Percentiles rank a stretch among this genome's conserved stretches.
Conservation (phyloP, 2,329 filamentous ascomycete species). For the Sarocladiaceae sp. region DNA sequence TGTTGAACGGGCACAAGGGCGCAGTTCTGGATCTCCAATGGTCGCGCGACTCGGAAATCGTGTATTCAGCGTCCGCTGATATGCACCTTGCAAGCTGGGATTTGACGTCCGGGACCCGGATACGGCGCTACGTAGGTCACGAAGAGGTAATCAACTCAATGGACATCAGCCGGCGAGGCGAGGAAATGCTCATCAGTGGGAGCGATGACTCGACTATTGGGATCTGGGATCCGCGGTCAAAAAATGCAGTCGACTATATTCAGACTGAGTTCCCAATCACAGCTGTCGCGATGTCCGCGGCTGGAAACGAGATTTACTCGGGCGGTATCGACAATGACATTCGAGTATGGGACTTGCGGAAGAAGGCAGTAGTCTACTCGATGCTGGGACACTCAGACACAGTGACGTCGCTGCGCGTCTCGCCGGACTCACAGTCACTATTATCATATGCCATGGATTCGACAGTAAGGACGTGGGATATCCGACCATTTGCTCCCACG, state of each 20-base stretch:
- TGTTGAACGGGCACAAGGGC: slow-evolving; percentile 83
- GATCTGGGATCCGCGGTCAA: slow-evolving; percentile 92
- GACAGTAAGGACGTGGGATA: slow-evolving; percentile 92
- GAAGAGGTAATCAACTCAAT: slow-evolving; percentile 94
- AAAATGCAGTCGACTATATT: slow-evolving; percentile 82
- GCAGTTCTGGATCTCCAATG: slow-evolving; percentile 91
- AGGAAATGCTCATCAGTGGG: slow-evolving; percentile 84
- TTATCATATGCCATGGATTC: slow-evolving; percentile 93
- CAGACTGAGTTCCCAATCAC: slow-evolving; percentile 91
- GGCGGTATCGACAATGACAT: slow-evolving; percentile 97
- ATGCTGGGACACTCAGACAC: slow-evolving; percentile 90
- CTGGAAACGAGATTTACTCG: slow-evolving; percentile 91
- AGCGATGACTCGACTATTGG: slow-evolving; percentile 93
- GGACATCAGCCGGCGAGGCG: slow-evolving; percentile 83
- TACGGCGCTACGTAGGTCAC: slow-evolving; percentile 87
- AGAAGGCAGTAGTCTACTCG: slow-evolving; percentile 82
- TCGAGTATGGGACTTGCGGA: slow-evolving; percentile 93
- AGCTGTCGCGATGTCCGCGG: slow-evolving; percentile 84
- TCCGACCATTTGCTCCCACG: slow-evolving; percentile 86
- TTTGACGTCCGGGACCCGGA: slow-evolving; percentile 82
- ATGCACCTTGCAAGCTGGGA: slow-evolving; percentile 95
- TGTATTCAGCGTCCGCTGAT: slow-evolving; percentile 93
- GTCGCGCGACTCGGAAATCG: slow-evolving; percentile 87
- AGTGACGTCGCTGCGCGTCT: slow-evolving; percentile 84
- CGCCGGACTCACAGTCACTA: slow-evolving; percentile 85